Conservation (phyloP, 768 basidiomycete species). For the Crepidotus variabilis region DNA sequence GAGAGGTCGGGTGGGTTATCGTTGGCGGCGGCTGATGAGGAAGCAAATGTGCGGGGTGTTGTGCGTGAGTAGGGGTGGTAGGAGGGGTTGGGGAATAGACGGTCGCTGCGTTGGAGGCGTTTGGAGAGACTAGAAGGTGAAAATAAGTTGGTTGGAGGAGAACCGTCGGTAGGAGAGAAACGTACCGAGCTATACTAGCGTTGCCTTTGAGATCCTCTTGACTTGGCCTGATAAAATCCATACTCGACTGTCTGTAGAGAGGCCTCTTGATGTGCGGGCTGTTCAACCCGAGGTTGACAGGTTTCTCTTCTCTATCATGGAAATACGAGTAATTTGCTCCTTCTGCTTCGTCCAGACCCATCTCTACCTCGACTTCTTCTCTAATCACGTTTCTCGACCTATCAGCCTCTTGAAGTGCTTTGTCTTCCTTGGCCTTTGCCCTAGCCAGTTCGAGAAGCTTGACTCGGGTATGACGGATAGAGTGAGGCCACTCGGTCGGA, state of each 20-base stretch:
- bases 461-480: conserved; percentile 73
- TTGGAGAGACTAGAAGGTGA: conserved; percentile 54
- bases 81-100: conserved; percentile 40
- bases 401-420: conserved; percentile 18
- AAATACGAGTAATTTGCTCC: not conserved
- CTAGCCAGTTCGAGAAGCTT: conserved; percentile 82
- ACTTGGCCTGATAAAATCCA: conserved; percentile 74
- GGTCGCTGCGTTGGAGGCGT: conserved; percentile 64
- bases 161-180: conserved; percentile 11
- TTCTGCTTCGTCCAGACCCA: not conserved
- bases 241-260: conserved; percentile 78
- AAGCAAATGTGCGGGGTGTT: conserved; percentile 18
- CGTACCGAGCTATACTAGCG: conserved; percentile 61
- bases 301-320: conserved; percentile 22
- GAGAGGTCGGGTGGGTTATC: conserved; percentile 32
- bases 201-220: conserved; percentile 43
- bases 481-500: conserved; percentile 78
- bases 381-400: conserved; percentile 33
- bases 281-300: conserved; percentile 19
- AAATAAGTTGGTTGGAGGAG: conserved; percentile 8
- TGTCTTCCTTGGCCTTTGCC: conserved; percentile 52
- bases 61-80: conserved; percentile 61
- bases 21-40: not conserved
- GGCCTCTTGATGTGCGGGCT: conserved; percentile 37
- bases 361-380: conserved; percentile 45